Conservation (phyloP, 2,329 filamentous ascomycete species). For the Xylaria multiplex region DNA sequence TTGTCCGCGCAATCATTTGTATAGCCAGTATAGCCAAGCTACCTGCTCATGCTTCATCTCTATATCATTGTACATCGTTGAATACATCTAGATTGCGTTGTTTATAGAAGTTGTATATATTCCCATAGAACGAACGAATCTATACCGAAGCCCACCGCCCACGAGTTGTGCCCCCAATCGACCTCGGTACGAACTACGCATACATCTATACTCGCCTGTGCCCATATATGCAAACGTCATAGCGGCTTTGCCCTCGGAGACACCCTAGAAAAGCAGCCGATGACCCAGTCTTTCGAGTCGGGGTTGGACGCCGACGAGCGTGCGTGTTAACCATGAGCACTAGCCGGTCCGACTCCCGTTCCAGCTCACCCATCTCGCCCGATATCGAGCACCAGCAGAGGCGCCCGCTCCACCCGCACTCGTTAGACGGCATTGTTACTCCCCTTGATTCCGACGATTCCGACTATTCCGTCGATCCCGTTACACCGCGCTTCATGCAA, state of each 20-base stretch:
- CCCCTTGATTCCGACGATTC: slow-evolving; percentile 56
- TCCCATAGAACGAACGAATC: not conserved
- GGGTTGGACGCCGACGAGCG: slow-evolving; percentile 21
- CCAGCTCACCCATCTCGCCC: slow-evolving; percentile 33
- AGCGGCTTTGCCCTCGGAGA: not conserved
- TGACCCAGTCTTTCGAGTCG: slow-evolving; percentile 12
- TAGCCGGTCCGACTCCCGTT: slow-evolving; percentile 23
- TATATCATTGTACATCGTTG: not conserved
- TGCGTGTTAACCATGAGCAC: slow-evolving; percentile 31
- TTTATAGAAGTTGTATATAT: not conserved
- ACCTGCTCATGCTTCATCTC: not conserved
- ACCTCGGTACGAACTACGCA: not conserved
- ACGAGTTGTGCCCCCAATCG: not conserved
- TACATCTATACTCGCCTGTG: not conserved
- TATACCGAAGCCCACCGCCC: not conserved
- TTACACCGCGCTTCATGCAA: slow-evolving; percentile 69
- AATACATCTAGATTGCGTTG: slow-evolving; percentile 2
- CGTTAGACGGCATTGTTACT: slow-evolving; percentile 45
- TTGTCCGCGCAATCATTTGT: not conserved
- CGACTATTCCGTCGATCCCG: slow-evolving; percentile 45
- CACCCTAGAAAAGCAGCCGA: slow-evolving; percentile 1
- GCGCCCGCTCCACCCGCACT: slow-evolving; percentile 39
- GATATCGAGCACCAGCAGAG: slow-evolving; percentile 46
- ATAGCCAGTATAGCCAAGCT: not conserved
- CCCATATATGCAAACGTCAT: not conserved